Conservation (phyloP, 208 protist genomes). For the Leishmania arabica region DNA sequence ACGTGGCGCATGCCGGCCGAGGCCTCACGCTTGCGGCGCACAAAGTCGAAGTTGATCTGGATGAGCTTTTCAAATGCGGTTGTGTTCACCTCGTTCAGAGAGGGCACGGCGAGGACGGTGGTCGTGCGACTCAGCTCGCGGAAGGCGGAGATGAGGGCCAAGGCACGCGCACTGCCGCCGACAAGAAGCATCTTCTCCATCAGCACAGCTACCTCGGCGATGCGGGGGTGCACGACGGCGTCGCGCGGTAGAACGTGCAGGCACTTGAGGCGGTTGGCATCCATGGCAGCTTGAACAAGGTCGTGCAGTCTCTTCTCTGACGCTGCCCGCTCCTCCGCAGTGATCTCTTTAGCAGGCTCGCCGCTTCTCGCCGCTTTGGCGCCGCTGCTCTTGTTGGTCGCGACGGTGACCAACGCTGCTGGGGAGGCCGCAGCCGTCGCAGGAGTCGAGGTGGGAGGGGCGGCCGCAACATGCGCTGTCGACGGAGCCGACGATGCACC, state of each 20-base stretch:
- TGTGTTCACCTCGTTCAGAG: conserved; percentile 48
- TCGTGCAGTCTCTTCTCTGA: conserved; percentile 21
- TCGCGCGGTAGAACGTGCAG: conserved; percentile 20
- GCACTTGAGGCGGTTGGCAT: conserved; percentile 24
- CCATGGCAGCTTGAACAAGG: conserved; percentile 33
- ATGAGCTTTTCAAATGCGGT: conserved; percentile 64
- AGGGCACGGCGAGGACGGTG: conserved; percentile 43
- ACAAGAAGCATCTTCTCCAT: conserved; percentile 81
- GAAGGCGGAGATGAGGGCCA: conserved; percentile 71
- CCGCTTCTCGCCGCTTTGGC: neutral
- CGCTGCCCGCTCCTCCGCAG: conserved; percentile 34
- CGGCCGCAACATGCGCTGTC: neutral
- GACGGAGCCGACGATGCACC: conserved; percentile 2
- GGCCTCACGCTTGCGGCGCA: conserved; percentile 60
- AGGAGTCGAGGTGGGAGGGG: neutral
- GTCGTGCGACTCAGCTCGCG: conserved; percentile 56
- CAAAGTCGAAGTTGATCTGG: conserved; percentile 71
- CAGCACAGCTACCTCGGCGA: conserved; percentile 69
- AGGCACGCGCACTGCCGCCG: conserved; percentile 72
- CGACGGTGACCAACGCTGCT: conserved; percentile 1
- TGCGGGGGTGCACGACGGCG: conserved; percentile 63
- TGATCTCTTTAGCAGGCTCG: conserved; percentile 19
- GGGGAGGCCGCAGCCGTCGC: conserved; percentile 14
- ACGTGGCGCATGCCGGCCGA: conserved; percentile 76
- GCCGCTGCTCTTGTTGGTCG: neutral